phyloP scores from a whole-genome alignment of 2,329 filamentous ascomycete species.

The Monilinia laxa region DNA sequence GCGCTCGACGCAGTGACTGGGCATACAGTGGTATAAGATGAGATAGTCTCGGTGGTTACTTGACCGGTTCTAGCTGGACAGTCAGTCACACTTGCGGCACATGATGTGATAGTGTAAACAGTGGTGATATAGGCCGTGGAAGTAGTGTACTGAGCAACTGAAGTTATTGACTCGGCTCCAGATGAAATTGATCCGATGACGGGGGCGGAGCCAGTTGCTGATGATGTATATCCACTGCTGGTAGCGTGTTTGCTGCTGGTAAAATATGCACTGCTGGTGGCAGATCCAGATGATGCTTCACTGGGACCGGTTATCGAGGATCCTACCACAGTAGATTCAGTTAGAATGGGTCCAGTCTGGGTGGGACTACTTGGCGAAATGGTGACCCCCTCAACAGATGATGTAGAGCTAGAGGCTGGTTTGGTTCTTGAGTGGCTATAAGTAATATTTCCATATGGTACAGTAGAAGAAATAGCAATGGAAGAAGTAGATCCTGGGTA shows the following conservation, averaged over 20 bases:
- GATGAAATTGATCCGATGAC: neutral
- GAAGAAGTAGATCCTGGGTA: neutral
- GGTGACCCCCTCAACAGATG: constrained; percentile 11
- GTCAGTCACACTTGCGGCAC: constrained; percentile 48
- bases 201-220: neutral
- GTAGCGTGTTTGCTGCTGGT: neutral
- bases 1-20: constrained; percentile 25
- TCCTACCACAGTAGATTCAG: neutral
- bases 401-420: constrained; percentile 3
- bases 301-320: neutral
- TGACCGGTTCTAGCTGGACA: constrained; percentile 46
- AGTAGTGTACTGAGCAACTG: constrained; percentile 1
- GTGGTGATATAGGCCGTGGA: constrained; percentile 48
- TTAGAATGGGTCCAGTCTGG: neutral
- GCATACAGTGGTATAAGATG: constrained; percentile 45
- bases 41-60: constrained; percentile 42
- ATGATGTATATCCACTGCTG: neutral
- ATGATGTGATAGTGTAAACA: constrained; percentile 52
- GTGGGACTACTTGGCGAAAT: neutral
- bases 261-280: neutral
- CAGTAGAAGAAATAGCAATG: constrained; percentile 1
- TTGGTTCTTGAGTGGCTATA: neutral
- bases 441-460: constrained; percentile 19
- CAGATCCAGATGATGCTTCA: neutral
- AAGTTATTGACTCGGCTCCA: neutral